Percentiles rank a stretch among this genome's conserved stretches.
Evolutionary conservation across 768 basidiomycete genomes (phyloP).

Genomic region (Lepiota venenata): DNA sequence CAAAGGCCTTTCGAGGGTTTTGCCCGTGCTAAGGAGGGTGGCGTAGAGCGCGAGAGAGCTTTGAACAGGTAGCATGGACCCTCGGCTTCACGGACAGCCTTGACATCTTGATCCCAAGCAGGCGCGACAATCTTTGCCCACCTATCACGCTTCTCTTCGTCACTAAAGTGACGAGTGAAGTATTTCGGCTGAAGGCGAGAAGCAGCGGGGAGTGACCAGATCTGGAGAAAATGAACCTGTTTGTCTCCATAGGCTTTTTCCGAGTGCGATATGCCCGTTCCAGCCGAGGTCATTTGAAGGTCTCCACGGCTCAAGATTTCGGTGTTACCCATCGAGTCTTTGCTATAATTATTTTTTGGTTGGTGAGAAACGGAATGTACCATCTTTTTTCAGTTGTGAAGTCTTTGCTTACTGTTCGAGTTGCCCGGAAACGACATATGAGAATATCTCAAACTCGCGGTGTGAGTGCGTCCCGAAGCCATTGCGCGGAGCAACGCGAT

Average conservation of each 20-base stretch:
- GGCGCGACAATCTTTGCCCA: conserved; percentile 80
- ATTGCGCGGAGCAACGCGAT: conserved; percentile 68
- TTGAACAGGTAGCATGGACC: conserved; percentile 86
- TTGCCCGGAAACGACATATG: conserved; percentile 76
- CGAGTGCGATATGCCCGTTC: conserved; percentile 88
- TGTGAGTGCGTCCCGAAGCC: conserved; percentile 90
- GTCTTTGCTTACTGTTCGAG: conserved; percentile 68
- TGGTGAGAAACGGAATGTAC: background rate
- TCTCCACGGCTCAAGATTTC: conserved; percentile 89
- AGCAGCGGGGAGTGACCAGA: conserved; percentile 44
- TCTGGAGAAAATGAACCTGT: conserved; percentile 50
- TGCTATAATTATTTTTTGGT: conserved; percentile 48
- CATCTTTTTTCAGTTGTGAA: background rate
- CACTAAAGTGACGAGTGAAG: conserved; percentile 83
- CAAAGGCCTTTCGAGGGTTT: conserved; percentile 51
- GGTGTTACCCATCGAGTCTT: conserved; percentile 89
- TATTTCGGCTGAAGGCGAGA: conserved; percentile 67
- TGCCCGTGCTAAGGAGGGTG: conserved; percentile 59
- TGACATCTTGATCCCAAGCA: conserved; percentile 52
- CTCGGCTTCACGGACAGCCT: conserved; percentile 50
- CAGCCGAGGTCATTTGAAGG: conserved; percentile 88
- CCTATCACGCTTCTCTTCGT: conserved; percentile 75
- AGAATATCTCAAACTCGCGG: conserved; percentile 88
- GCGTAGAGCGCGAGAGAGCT: conserved; percentile 70
- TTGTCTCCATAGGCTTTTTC: conserved; percentile 42